Base-by-base conservation (phyloP, 2,329 filamentous ascomycete species). In the Fonsecaea pugnacius region DNA sequence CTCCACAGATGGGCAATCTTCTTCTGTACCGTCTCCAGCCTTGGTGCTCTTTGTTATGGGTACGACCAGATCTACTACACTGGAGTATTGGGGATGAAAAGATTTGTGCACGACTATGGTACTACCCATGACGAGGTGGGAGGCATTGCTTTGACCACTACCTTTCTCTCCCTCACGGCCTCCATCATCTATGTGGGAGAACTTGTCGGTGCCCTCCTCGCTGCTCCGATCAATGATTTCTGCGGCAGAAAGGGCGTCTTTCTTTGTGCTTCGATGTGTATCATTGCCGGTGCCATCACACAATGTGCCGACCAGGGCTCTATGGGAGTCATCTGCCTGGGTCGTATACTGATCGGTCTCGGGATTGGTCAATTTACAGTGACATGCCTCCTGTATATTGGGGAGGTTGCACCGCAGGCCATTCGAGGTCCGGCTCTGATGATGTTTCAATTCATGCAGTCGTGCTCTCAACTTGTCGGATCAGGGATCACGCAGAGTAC, bases 171-270 rank as follows among this genome's bases (percentile, higher is more conserved):
- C 6, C 62, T 78, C 14, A 76, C 75, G 2, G 73, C 76, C 7
- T 77, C 75, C 10, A 73, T 74, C 53, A 78, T 79, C 68, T 76
- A 78, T 63, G 74, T 79, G 14, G 77, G 77, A n/a, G 77, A 79
- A 55, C 69, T 77, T 0, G 55, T 77, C 33, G 77, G 77, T 38
- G 73, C 77, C 5, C 65, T 78, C 4, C 38, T 69, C 4, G 70
- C 76, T 10, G 75, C 75, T 1, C 76, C 75, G 6, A 73, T 78
- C 64, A 79, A 78, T 65, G 76, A 78, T 53, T 57, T 64, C 35
- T 74, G 71, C 62, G 77, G 77, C 24, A 73, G 76, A 18, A 75
- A 75, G 56, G 66, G 69, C 1, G 75, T 76, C 7, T 77, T 78
- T 64, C 73, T 73, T 62, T 69, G 70, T 12, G 76, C 74, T 1